Conservation (phyloP, 2,329 filamentous ascomycete species). For the Botrytis elliptica region DNA sequence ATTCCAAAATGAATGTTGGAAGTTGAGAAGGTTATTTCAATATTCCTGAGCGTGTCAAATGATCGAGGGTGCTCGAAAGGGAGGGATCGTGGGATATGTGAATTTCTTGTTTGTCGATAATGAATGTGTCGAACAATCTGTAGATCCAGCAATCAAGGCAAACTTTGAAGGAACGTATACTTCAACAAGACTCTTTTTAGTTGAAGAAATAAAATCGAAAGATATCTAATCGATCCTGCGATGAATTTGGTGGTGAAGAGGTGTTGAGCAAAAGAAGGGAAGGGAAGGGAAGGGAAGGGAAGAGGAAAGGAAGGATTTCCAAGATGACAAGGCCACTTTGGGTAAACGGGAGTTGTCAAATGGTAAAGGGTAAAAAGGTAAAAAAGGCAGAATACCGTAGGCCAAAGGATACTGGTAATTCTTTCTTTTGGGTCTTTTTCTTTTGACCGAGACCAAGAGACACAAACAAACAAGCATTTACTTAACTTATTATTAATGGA, state of each 20-base stretch:
- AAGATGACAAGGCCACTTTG: conserved; percentile 4
- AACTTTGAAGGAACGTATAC: conserved; percentile 30
- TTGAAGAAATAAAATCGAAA: not conserved
- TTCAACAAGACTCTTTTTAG: not conserved
- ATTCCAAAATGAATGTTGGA: conserved; percentile 8
- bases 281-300: not conserved
- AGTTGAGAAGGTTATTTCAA: not conserved
- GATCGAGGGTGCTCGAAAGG: conserved; percentile 1
- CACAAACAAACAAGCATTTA: not conserved
- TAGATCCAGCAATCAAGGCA: conserved; percentile 26
- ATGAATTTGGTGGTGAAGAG: conserved; percentile 23
- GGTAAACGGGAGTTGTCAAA: not conserved
- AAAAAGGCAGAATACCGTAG: not conserved
- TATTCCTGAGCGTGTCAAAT: not conserved
- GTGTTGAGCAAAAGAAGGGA: conserved; percentile 22
- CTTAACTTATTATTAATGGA: not conserved
- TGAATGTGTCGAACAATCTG: conserved; percentile 35
- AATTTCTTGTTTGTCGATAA: conserved; percentile 31
- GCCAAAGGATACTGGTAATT: not conserved
- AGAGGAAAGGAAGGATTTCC: not conserved
- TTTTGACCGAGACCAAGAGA: not conserved
- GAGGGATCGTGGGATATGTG: conserved; percentile 19
- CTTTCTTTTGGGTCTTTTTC: not conserved
- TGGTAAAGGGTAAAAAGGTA: not conserved
- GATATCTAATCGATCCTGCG: conserved; percentile 32